Evolutionary conservation across 305 asterid species (phyloP).

Genomic region (Rubia tinctorum): DNA sequence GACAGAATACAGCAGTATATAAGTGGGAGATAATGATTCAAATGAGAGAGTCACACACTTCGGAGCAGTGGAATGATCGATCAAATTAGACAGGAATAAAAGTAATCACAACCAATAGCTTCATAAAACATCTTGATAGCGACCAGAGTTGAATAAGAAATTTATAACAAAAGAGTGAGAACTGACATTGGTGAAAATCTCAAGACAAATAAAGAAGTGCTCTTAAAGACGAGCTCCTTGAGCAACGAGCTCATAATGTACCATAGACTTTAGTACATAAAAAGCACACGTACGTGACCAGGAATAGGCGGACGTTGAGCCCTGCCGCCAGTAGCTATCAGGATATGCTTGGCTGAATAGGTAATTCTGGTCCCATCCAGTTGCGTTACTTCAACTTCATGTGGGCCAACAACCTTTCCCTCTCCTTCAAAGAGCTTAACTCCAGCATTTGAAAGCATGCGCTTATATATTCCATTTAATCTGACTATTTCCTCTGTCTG

Average conservation of each 20-base stretch:
- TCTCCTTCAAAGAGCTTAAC: conserved; percentile 97
- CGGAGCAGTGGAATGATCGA: neutral
- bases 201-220: neutral
- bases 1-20: neutral
- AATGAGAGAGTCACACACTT: neutral
- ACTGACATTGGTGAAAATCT: neutral
- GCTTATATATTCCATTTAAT: conserved; percentile 86
- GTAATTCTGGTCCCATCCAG: conserved; percentile 92
- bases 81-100: neutral
- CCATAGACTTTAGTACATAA: neutral
- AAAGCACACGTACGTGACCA: conserved; percentile 51
- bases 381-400: conserved; percentile 88
- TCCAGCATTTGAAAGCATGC: conserved; percentile 82
- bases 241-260: neutral
- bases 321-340: conserved; percentile 94
- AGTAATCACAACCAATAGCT: neutral
- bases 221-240: neutral
- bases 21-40: neutral
- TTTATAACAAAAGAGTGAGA: neutral
- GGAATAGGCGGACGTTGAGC: conserved; percentile 83
- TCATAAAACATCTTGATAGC: neutral
- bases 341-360: conserved; percentile 82
- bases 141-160: conserved; percentile 1
- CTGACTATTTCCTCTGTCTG: conserved; percentile 96
- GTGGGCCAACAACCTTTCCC: conserved; percentile 90